phyloP scores from a whole-genome alignment of 192 early-diverging fungal genomes.

The Paraglomus brasilianum region DNA sequence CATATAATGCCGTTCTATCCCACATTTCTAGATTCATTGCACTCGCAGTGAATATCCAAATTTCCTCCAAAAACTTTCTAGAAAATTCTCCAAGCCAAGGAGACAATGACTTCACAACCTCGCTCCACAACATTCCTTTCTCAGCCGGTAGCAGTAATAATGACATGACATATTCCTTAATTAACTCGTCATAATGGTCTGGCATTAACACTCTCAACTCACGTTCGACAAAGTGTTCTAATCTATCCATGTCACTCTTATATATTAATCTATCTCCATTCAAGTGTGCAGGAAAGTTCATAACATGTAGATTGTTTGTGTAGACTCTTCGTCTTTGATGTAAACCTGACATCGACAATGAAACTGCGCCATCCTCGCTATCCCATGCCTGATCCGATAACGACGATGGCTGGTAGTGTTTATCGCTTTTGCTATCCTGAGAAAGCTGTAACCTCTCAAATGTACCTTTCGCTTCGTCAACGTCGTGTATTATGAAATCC shows the following conservation, averaged over 20 bases:
- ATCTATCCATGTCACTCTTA: background rate
- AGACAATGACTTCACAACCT: background rate
- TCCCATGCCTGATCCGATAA: background rate
- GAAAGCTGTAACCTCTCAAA: slow-evolving; percentile 16
- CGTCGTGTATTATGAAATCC: slow-evolving; percentile 30
- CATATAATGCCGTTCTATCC: slow-evolving; percentile 3
- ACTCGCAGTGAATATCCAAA: background rate
- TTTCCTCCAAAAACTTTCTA: slow-evolving; percentile 1
- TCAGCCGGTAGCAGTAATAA: slow-evolving; percentile 1
- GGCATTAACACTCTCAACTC: background rate
- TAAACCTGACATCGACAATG: background rate
- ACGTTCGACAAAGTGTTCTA: background rate
- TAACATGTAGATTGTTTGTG: background rate
- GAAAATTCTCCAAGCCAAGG: background rate
- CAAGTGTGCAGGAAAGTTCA: background rate
- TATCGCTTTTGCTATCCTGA: background rate
- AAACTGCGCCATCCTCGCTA: background rate
- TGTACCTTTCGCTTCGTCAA: slow-evolving; percentile 6
- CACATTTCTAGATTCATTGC: background rate
- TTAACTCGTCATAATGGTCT: background rate
- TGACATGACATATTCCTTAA: background rate
- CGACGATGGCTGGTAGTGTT: background rate
- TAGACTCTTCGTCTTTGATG: background rate
- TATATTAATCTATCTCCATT: background rate
- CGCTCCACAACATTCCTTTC: background rate